These are phyloP conservation scores for Picea sitchensis DNA, from an alignment of 75 land plant species.

Conservation along the genomic window DNA sequence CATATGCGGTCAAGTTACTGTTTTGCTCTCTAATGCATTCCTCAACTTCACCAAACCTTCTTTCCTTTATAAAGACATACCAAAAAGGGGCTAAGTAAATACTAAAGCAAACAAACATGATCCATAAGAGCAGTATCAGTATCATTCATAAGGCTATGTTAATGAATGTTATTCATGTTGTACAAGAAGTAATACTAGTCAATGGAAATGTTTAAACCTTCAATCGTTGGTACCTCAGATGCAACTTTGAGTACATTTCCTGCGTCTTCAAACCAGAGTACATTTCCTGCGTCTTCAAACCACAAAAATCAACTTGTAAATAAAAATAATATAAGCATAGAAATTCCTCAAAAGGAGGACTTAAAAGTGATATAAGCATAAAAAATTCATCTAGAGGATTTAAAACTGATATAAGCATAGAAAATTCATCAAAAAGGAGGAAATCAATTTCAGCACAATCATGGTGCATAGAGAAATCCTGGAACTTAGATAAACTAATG, in stretches of 20 bases:
- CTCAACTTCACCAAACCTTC: conserved; percentile 4
- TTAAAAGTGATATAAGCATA: too few species aligned
- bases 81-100: not conserved
- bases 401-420: too few species aligned
- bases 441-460: too few species aligned
- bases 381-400: too few species aligned
- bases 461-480: too few species aligned
- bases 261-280: conserved; percentile 24
- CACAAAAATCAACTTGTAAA: not conserved
- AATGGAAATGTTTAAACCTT: conserved; percentile 17
- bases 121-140: not conserved
- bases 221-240: conserved; percentile 18
- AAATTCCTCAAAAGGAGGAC: too few species aligned
- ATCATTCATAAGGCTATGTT: not conserved
- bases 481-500: too few species aligned
- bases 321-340: not conserved
- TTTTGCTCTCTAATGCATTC: not conserved
- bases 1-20: not conserved
- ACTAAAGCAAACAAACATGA: not conserved
- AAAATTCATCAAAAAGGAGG: too few species aligned
- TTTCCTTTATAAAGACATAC: not conserved
- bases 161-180: not conserved
- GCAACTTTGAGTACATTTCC: conserved; percentile 23
- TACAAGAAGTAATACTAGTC: not conserved
- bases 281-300: conserved; percentile 23